Evolutionary conservation across 2,329 filamentous ascomycete genomes (phyloP), one percentile per base, ranked within the genome.

Genomic region (Arthrobotrys sinensis): DNA sequence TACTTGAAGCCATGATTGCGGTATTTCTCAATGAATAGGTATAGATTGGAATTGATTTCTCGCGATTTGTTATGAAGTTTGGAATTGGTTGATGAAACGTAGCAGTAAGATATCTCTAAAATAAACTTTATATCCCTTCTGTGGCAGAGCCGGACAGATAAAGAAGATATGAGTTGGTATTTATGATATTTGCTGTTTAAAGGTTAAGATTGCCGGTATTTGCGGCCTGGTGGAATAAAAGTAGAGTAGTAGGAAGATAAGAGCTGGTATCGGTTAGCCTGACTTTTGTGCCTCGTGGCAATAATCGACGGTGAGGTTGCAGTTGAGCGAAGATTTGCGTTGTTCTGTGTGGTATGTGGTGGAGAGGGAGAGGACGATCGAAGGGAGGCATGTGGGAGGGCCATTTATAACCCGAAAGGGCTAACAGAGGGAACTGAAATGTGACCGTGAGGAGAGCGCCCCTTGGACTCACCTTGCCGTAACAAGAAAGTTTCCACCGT

Each of bases 141-240:
- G 67, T 72, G 67, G 67, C 75, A 63, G 52, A 55, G 75, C 75
- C 67, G 40, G 40, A 68, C 75, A 78, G 68, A 78, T 32, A 55
- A 78, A 78, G 73, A 78, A 78, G 75, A 78, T 78, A 78, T 66
- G 75, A 78, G 75, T 78, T 78, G 75, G 40, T 75, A 69, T 72
- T 78, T 78, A 65, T 78, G 67, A 71, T 72, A 68, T 72, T 72
- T 78, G 75, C 62, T 72, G 75, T 53, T n/a, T 19, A 48, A 46
- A 38, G 19, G 43, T 71, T 71, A 43, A 63, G 16, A 70, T 57
- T 24, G 32, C 60, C 52, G 68, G 63, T 72, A 72, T 72, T 12
- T 21, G 21, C 68, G 64, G 60, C 60, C 45, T 19, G 12, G 34
- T 36, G 12, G 21, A 19, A 36, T 62, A 46, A 55, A 52, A 28